phyloP scores from a whole-genome alignment of 805 yeast genomes.

The Naumovozyma baii region DNA sequence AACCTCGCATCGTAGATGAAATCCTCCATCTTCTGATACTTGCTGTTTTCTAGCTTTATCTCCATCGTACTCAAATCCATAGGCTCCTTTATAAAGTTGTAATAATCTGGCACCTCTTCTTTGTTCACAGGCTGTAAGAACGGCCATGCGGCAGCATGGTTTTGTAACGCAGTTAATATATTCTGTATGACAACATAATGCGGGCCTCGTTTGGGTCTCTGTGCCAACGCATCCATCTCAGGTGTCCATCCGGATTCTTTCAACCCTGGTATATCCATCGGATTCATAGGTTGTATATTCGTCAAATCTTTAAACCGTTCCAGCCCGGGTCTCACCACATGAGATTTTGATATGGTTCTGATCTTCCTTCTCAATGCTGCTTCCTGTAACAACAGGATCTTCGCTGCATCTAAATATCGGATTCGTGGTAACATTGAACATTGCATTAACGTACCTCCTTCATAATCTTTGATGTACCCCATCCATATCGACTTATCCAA shows the following conservation, averaged over 20 bases:
- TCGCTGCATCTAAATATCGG: conserved; percentile 80
- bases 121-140: conserved; percentile 85
- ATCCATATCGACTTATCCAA: conserved; percentile 83
- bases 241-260: conserved; percentile 96
- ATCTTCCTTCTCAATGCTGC: conserved; percentile 87
- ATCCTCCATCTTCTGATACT: conserved; percentile 82
- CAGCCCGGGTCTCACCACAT: conserved; percentile 74
- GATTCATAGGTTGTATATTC: conserved; percentile 52
- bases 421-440: conserved; percentile 86
- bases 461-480: conserved; percentile 98
- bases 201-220: conserved; percentile 87
- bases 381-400: conserved; percentile 75
- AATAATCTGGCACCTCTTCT: conserved; percentile 93
- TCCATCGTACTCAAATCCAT: conserved; percentile 98
- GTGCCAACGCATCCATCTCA: conserved; percentile 95
- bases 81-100: conserved; percentile 93
- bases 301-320: conserved; percentile 49
- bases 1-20: conserved; percentile 81
- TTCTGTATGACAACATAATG: conserved; percentile 92
- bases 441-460: conserved; percentile 98
- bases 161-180: conserved; percentile 75
- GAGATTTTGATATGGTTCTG: conserved; percentile 65
- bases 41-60: conserved; percentile 80
- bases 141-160: conserved; percentile 98
- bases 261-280: conserved; percentile 80